phyloP scores from a whole-genome alignment of 2,329 filamentous ascomycete species.

The Sporothrix inflata region DNA sequence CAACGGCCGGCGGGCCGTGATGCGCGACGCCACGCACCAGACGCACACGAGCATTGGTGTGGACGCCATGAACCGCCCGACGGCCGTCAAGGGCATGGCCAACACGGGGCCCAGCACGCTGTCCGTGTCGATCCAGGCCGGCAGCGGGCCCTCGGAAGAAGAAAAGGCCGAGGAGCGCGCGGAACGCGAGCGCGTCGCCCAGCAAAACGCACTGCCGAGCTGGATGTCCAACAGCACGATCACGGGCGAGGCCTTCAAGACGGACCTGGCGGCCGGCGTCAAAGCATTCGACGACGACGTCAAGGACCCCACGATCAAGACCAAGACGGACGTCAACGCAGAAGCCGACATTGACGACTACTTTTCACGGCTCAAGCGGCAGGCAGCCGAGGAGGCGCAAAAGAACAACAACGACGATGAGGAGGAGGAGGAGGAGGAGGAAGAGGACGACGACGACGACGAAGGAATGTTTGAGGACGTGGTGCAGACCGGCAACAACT shows the following conservation, averaged over 20 bases:
- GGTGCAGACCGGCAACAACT: constrained; percentile 44
- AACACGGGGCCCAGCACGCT: constrained; percentile 71
- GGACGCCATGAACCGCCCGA: constrained; percentile 60
- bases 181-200: constrained; percentile 66
- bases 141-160: constrained; percentile 67
- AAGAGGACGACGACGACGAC: constrained; percentile 46
- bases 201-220: constrained; percentile 69
- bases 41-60: constrained; percentile 63
- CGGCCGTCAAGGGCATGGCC: constrained; percentile 69
- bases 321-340: constrained; percentile 52
- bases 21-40: constrained; percentile 69
- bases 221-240: constrained; percentile 76
- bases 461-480: constrained; percentile 51
- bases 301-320: constrained; percentile 50
- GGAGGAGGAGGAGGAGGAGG: constrained; percentile 50
- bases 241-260: constrained; percentile 62
- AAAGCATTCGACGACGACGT: constrained; percentile 46
- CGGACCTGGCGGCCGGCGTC: constrained; percentile 40
- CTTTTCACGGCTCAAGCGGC: constrained; percentile 67
- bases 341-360: constrained; percentile 66
- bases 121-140: constrained; percentile 68
- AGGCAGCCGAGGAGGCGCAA: constrained; percentile 57
- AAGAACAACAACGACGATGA: constrained; percentile 50
- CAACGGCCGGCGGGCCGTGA: constrained; percentile 63
- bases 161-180: constrained; percentile 67